Evolutionary conservation across 176 grass and related monocot genomes (phyloP).

Genomic region (Bolboschoenus planiculmis): DNA sequence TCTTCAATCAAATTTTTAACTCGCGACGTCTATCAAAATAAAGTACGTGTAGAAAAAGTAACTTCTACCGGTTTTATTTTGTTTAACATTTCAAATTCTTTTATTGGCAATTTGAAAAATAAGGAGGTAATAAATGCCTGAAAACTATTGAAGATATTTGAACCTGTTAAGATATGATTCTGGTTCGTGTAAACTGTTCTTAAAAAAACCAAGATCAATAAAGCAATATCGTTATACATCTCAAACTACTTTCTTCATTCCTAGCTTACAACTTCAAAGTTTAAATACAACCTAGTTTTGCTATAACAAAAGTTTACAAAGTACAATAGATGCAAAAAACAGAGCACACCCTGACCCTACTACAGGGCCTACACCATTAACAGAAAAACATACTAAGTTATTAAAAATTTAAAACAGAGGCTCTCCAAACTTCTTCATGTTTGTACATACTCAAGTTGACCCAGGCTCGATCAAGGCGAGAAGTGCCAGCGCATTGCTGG

Average conservation of each 20-base stretch:
- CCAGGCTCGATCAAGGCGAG: slow-evolving; percentile 1
- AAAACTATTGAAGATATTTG: not conserved
- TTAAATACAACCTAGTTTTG: not conserved
- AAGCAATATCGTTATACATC: not conserved
- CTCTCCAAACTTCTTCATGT: not conserved
- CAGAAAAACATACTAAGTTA: not conserved
- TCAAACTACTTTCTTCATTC: not conserved
- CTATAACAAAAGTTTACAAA: not conserved
- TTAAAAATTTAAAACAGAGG: not conserved
- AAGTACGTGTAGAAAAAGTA: not conserved
- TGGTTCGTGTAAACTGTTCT: not conserved
- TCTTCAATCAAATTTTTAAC: no score
- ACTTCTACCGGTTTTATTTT: not conserved
- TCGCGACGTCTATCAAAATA: not conserved
- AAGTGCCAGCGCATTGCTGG: slow-evolving; percentile 35
- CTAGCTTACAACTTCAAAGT: not conserved
- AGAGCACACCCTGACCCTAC: not conserved
- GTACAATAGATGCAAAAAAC: not conserved
- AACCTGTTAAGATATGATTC: not conserved
- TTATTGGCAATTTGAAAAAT: no score
- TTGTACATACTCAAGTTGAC: not conserved
- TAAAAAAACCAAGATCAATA: not conserved
- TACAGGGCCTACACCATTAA: no score
- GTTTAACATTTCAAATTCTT: not conserved
- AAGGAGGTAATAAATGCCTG: not conserved